phyloP scores from a whole-genome alignment of 2,329 filamentous ascomycete genomes.

The Nemania sp. region DNA sequence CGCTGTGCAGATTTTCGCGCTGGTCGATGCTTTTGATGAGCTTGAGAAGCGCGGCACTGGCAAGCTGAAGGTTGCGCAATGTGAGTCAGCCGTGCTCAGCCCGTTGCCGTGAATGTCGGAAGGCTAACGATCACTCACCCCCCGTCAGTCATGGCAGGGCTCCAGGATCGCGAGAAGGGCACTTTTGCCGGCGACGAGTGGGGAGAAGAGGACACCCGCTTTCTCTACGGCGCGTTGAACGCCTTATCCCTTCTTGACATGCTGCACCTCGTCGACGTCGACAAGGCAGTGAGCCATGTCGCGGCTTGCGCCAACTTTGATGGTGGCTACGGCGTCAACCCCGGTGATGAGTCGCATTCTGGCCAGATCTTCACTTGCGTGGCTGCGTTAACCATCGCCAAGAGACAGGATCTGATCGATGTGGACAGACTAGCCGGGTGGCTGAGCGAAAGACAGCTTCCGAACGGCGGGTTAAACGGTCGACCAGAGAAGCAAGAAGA shows the following conservation, averaged over 20 bases:
- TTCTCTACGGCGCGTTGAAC: conserved; percentile 88
- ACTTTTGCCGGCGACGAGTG: conserved; percentile 94
- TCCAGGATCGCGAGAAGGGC: conserved; percentile 80
- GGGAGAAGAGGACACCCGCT: conserved; percentile 94
- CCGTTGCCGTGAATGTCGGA: conserved; percentile 24
- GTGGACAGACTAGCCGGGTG: conserved; percentile 81
- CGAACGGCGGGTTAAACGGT: conserved; percentile 87
- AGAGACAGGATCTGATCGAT: conserved; percentile 79
- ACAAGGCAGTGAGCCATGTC: conserved; percentile 79
- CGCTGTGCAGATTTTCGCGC: conserved; percentile 89
- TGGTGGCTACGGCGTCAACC: conserved; percentile 86
- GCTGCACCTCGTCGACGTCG: conserved; percentile 73
- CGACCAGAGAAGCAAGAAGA: conserved; percentile 94
- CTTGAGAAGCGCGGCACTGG: conserved; percentile 73
- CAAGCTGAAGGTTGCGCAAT: conserved; percentile 74
- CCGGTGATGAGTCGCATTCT: conserved; percentile 90
- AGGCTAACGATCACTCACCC: conserved; percentile 14
- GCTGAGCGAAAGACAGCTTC: conserved; percentile 90
- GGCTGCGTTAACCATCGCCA: conserved; percentile 81
- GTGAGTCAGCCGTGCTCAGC: conserved; percentile 55
- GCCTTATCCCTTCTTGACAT: conserved; percentile 82
- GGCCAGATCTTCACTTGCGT: conserved; percentile 96
- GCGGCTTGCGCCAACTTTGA: conserved; percentile 89
- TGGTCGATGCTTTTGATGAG: conserved; percentile 80
- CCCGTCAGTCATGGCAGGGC: conserved; percentile 69